These are phyloP conservation scores for Coniella lustricola DNA, from an alignment of 2,329 filamentous ascomycete species.

Conservation along the genomic window DNA sequence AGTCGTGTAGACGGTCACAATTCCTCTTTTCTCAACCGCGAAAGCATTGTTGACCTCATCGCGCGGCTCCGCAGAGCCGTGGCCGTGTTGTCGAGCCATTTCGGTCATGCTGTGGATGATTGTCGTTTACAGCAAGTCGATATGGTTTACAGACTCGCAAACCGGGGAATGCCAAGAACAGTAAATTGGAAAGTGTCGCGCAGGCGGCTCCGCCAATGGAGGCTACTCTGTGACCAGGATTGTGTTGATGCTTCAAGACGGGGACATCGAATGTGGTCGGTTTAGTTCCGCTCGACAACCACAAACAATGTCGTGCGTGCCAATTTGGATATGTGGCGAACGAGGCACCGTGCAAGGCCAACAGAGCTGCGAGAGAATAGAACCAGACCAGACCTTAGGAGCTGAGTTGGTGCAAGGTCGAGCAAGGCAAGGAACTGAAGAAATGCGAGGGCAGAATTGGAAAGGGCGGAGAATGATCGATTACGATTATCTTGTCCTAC, in stretches of 20 bases:
- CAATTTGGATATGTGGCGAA: no score
- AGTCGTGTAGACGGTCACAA: constrained; percentile 26
- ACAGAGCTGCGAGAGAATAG: neutral
- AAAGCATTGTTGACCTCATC: neutral
- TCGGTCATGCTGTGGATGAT: neutral
- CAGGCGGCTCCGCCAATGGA: no score
- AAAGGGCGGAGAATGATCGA: neutral
- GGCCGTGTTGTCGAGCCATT: constrained; percentile 12
- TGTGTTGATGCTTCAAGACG: no score
- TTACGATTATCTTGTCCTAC: constrained; percentile 1
- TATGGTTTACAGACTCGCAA: neutral
- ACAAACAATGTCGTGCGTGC: neutral
- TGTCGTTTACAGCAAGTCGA: neutral
- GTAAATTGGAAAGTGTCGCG: neutral
- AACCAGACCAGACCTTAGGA: neutral
- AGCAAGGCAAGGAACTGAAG: neutral
- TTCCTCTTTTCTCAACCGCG: constrained; percentile 4
- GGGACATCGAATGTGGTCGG: no score
- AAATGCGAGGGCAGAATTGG: neutral
- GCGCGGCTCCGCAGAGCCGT: constrained; percentile 6
- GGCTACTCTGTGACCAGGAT: no score
- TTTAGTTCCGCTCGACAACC: no score
- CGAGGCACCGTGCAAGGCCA: no score
- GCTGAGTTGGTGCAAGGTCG: neutral
- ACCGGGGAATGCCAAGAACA: neutral